Percentiles rank a stretch among this genome's conserved stretches.
phyloP scores from a whole-genome alignment of 179 eudicot genomes.

The Corrigiola litoralis region DNA sequence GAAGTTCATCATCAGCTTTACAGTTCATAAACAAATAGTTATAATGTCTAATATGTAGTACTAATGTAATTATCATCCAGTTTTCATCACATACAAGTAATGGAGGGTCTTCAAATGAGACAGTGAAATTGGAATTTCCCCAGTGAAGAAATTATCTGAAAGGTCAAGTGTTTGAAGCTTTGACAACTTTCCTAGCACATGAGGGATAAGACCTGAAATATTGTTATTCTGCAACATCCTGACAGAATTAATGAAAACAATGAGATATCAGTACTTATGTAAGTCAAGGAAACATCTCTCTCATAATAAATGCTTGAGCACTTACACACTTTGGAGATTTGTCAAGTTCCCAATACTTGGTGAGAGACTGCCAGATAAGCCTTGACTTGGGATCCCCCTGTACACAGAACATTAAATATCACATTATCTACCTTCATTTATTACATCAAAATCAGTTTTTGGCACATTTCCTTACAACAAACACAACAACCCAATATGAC shows the following conservation, averaged over 20 bases:
- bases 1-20: background rate
- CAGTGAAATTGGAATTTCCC: conserved; percentile 59
- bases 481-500: background rate
- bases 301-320: conserved; percentile 17
- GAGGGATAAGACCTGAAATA: conserved; percentile 64
- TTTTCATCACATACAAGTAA: conserved; percentile 49
- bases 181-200: conserved; percentile 60
- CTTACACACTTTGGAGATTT: conserved; percentile 70
- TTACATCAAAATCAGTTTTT: background rate
- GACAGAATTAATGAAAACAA: conserved; percentile 19
- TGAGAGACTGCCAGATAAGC: conserved; percentile 61
- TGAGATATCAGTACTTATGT: background rate
- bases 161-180: conserved; percentile 70
- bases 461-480: conserved; percentile 3
- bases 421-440: conserved; percentile 4
- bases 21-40: background rate
- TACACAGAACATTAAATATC: conserved; percentile 3
- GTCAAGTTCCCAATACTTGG: conserved; percentile 80
- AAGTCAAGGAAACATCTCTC: background rate
- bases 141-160: conserved; percentile 57
- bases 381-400: conserved; percentile 82
- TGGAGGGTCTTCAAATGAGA: conserved; percentile 49
- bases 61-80: background rate
- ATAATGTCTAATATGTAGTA: background rate
- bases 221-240: conserved; percentile 77